Evolutionary conservation across 441 rosid species (phyloP), one percentile per base, ranked within the genome.

Genomic region (Francoa sonchifolia): DNA sequence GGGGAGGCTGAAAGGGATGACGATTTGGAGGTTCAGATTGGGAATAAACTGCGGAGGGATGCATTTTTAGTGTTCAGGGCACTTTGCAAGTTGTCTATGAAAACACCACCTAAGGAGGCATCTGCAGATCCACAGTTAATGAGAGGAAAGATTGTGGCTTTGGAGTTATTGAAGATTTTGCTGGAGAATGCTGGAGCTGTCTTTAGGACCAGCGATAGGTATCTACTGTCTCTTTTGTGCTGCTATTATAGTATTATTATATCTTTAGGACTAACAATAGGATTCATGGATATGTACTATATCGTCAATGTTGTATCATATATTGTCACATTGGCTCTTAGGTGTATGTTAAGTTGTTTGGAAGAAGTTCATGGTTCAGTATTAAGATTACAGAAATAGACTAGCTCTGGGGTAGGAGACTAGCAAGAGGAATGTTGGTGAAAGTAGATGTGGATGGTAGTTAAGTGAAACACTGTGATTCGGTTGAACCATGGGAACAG

Each of bases 181-280:
- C 58, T 92, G 75, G 99, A 92, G 79, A 92, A 92, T 67, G 95
- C 97, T 7, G 99, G 99, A 47, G 94, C 89, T 37, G 89, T 87
- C 26, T 92, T 92, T 62, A 72, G 99, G 62, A 92, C 99, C 16
- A 92, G 99, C 55, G 99, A 92, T 53, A 86, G 94, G 99, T 90
- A 65, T 35, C 9, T 2, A 18, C 21, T 26, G 35, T 37, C 8
- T 37, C 10, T 36, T 14, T 33, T 13, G 16, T 5, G 2, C 16
- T 33, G 19, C 16, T 11, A 33, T 3, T 33, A 10, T 3, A 11
- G 16, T 33, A 13, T 4, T 33, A 0, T 5, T 9, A 3, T n/a
- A 2, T 6, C 11, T 29, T 9, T 27, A n/a, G 30, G 7, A n/a
- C 30, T 27, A 27, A 27, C n/a, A n/a, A n/a, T n/a, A n/a, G n/a